Base-by-base conservation (phyloP, 768 basidiomycete genomes). In the Antrodiella citrinella region DNA sequence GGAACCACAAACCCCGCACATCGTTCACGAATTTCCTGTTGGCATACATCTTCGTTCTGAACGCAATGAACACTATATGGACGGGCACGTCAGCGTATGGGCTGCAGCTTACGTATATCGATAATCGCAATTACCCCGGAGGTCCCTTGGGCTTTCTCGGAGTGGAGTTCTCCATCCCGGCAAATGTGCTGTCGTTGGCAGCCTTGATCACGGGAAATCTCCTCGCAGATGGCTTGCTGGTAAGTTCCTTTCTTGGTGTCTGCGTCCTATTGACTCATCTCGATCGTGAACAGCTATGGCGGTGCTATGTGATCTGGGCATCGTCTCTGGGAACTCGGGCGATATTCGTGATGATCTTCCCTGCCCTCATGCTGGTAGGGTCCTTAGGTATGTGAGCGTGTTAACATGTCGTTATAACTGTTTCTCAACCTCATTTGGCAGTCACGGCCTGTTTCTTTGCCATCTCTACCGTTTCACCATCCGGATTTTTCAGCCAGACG, bases 181-280 rank as follows among this genome's bases (percentile, higher is more conserved):
- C 50, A 12, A 59, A 62, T 44, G 26, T 61, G 11, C 15, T 26
- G 13, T 18, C 23, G n/a, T n/a, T 18, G 18, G 21, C 25, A 4
- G 13, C 41, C 26, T 26, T 46, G n/a, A 7, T 18, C 7, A 7
- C 15, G 23, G 21, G 26, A 46, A 66, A 63, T 49, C 61, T 62
- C 47, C 46, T 66, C 3, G 43, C 53, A 13, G 47, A 64, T 40
- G 65, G 59, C 49, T 65, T 62, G 64, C 45, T 60, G 0, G 54
- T 56, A 9, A 64, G 65, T 40, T 58, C 56, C n/a, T 44, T 65
- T 24, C 26, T 67, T 47, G 65, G 64, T 35, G 18, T 46, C 1
- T 20, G 5, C 13, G 2, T 18, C n/a, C 30, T 35, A 2, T 18
- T 12, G 10, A 3, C 24, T 13, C 13, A 2, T n/a, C 18, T 7